Conservation (phyloP, 306 rosid genomes). For the Purshia tridentata region DNA sequence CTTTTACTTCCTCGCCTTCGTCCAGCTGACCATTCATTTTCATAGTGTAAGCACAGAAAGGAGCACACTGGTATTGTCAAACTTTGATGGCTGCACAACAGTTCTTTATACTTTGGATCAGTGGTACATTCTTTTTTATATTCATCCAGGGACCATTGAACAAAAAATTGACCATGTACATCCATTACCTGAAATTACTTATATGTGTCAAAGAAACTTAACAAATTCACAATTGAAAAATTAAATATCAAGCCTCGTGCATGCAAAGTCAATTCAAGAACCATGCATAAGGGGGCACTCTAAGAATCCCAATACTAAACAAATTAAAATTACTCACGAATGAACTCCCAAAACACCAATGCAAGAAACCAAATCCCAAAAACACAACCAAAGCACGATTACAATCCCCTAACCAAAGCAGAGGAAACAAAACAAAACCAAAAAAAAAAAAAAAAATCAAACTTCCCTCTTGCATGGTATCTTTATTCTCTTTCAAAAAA, state of each 20-base stretch:
- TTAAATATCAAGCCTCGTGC: background rate
- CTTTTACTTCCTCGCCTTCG: too few species aligned
- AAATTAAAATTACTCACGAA: too few species aligned
- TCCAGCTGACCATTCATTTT: too few species aligned
- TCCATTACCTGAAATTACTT: background rate
- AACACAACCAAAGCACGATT: background rate
- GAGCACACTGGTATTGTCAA: background rate
- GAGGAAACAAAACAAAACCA: too few species aligned
- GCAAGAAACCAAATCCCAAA: background rate
- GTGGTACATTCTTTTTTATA: background rate
- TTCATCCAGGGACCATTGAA: background rate
- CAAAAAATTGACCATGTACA: background rate
- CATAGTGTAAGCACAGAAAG: background rate
- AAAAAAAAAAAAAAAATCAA: background rate
- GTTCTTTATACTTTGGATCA: background rate
- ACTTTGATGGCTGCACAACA: background rate
- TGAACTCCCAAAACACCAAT: background rate
- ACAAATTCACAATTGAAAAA: background rate
- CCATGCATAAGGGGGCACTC: background rate
- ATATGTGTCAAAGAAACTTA: background rate
- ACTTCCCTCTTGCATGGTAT: background rate
- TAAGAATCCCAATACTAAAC: too few species aligned
- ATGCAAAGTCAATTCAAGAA: background rate
- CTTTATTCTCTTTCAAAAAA: background rate
- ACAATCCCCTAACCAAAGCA: slow-evolving; percentile 4